Evolutionary conservation across 108 stramenopile species (phyloP).

Genomic region (Nitzschia inconspicua): DNA sequence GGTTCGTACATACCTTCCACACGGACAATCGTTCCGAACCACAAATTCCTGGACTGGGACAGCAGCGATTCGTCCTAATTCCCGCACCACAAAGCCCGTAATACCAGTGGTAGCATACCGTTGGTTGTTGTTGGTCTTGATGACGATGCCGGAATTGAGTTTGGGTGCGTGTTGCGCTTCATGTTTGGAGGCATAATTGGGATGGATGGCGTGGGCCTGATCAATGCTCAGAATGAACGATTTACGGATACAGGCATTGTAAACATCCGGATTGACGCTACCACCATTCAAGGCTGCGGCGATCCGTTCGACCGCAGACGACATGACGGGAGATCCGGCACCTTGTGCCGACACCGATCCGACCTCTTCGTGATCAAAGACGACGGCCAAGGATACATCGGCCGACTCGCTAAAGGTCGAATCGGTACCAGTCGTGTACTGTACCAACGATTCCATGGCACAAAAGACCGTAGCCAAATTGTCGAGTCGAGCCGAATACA

Average conservation of each 20-base stretch:
- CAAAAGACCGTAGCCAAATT: conserved; percentile 89
- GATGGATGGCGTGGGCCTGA: conserved; percentile 94
- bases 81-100: conserved; percentile 86
- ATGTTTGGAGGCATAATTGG: conserved; percentile 90
- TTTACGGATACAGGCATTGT: conserved; percentile 49
- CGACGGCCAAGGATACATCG: conserved; percentile 71
- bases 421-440: conserved; percentile 40
- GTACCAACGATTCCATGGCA: conserved; percentile 57
- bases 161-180: conserved; percentile 83
- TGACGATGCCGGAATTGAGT: conserved; percentile 87
- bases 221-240: conserved; percentile 86
- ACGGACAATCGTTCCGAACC: conserved; percentile 88
- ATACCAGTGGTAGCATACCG: conserved; percentile 88
- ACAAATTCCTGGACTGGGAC: conserved; percentile 50
- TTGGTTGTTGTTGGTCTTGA: conserved; percentile 94
- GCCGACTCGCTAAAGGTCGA: conserved; percentile 7
- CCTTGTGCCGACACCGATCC: conserved; percentile 82
- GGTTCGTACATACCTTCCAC: too few species aligned
- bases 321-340: conserved; percentile 90
- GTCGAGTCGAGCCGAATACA: conserved; percentile 91
- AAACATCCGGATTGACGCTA: conserved; percentile 39
- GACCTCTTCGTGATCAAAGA: conserved; percentile 97
- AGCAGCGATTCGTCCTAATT: conserved; percentile 64
- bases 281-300: conserved; percentile 62
- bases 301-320: conserved; percentile 75